These are phyloP conservation scores for Plasmopara viticola DNA, from an alignment of 352 stramenopile genomes.

Conservation along the genomic window DNA sequence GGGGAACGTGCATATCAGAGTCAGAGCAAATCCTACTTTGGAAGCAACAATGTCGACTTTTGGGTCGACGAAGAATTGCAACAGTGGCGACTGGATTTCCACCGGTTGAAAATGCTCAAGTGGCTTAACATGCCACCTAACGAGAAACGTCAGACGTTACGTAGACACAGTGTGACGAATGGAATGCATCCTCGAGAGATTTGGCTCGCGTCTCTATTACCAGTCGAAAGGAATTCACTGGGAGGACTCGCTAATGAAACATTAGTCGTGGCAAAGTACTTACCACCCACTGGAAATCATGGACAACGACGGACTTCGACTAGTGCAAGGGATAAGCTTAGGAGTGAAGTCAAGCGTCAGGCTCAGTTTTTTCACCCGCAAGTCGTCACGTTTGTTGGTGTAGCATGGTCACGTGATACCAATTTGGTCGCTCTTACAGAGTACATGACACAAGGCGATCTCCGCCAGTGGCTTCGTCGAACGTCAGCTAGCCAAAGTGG, in stretches of 20 bases:
- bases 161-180: conserved; percentile 26
- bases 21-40: conserved; percentile 18
- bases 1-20: conserved; percentile 12
- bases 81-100: conserved; percentile 57
- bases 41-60: conserved; percentile 38
- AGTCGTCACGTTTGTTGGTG: conserved; percentile 59
- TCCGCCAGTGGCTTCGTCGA: conserved; percentile 64
- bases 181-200: conserved; percentile 39
- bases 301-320: conserved; percentile 7
- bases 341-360: conserved; percentile 52
- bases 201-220: conserved; percentile 48
- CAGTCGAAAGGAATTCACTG: conserved; percentile 14
- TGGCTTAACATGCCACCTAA: conserved; percentile 39
- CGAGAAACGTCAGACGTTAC: conserved; percentile 39
- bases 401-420: conserved; percentile 62
- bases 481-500: conserved; percentile 31
- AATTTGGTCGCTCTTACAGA: conserved; percentile 64
- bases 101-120: conserved; percentile 52
- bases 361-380: conserved; percentile 58
- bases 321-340: conserved; percentile 43
- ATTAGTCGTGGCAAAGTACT: conserved; percentile 52
- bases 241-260: conserved; percentile 24
- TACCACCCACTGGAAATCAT: conserved; percentile 30
- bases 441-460: conserved; percentile 64
- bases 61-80: conserved; percentile 69